Evolutionary conservation across 129 eudicot genomes (phyloP), one percentile per base, ranked within the genome.

Genomic region (Saussurea involucrata): DNA sequence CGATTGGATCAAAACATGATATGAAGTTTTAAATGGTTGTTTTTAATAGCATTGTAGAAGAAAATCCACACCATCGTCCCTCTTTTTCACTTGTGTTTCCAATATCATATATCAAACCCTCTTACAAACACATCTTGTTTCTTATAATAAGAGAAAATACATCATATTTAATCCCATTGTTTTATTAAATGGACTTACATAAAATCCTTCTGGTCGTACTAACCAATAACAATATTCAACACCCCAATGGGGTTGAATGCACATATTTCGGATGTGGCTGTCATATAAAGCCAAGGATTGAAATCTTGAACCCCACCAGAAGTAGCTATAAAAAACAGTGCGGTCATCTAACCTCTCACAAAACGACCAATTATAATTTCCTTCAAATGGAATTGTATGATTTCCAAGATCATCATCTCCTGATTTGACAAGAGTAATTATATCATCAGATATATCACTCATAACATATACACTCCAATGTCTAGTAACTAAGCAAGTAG

Each of bases 401-500:
- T 44, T 65, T 4, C 83, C 78, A 44, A 79, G 78, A 72, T 72
- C 68, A 46, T 71, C 67, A 8, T 79, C 68, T 31, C 74, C 58
- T 49, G 83, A 79, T 65, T 72, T 72, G 12, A 80, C 8, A 72
- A 49, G 78, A 49, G 61, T 73, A 64, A 22, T 24, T 27, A 72
- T 17, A 33, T 18, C 44, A 42, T 64, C 61, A 0, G 29, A 27
- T 10, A 78, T 40, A 61, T 64, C 17, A 29, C 20, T 79, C 0
- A 25, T 46, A 15, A 79, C 58, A 17, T 20, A 44, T 4, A 79
- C 7, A 27, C 46, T 12, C 83, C 83, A 79, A 9, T 65, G 17
- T 46, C 33, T 9, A 13, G 61, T 68, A 0, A 64, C 11, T 12
- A 53, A 65, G 7, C 67, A 80, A 0, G 37, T 68, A 15, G 33